A percentile compares a stretch with the other conserved stretches of the same genome.
phyloP scores from a whole-genome alignment of 768 basidiomycete species.

The Boletus pseudopeckii region DNA sequence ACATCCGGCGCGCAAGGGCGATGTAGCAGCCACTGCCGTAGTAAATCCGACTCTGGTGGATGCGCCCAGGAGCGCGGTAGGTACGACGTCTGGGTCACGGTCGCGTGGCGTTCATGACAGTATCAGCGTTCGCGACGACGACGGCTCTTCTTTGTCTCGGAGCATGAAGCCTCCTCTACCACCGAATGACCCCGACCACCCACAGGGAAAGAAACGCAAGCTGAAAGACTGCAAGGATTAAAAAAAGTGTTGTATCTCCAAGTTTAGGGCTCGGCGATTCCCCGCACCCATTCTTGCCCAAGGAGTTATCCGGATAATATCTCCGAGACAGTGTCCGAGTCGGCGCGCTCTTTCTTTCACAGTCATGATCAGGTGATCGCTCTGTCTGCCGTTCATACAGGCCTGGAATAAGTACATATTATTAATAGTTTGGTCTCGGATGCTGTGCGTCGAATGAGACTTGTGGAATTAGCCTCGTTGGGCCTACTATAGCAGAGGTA shows the following conservation, averaged over 20 bases:
- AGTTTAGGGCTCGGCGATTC: background rate
- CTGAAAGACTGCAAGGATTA: conserved; percentile 13
- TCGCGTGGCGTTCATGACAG: background rate
- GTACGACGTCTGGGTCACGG: background rate
- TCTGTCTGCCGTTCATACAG: background rate
- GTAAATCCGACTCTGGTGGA: background rate
- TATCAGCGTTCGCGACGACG: background rate
- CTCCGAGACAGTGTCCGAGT: background rate
- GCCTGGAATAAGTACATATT: background rate
- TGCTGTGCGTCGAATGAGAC: background rate
- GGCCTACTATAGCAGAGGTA: background rate
- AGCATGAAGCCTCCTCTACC: background rate
- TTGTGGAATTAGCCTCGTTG: conserved; percentile 3
- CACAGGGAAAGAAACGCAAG: conserved; percentile 23
- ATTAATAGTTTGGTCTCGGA: background rate
- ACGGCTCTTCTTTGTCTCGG: background rate
- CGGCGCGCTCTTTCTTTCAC: background rate
- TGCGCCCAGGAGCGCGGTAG: background rate
- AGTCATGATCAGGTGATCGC: background rate
- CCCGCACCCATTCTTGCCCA: background rate
- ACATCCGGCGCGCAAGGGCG: no score
- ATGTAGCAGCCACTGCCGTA: background rate
- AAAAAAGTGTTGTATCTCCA: background rate
- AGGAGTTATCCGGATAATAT: background rate
- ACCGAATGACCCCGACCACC: conserved; percentile 1